Conservation (phyloP, 306 rosid species). For the Gynostemma pentaphyllum region DNA sequence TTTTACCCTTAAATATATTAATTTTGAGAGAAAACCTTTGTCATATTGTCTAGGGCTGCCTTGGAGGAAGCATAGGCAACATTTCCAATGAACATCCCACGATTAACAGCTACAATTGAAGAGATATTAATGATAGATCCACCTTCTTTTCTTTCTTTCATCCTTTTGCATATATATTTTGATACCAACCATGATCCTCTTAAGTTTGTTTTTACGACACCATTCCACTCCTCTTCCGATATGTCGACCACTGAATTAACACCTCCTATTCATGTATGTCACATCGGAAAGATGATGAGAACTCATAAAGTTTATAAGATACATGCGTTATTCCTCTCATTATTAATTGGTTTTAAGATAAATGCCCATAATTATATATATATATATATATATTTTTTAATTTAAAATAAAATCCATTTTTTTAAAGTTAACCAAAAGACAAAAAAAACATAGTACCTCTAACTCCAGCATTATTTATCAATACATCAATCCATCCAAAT, state of each 20-base stretch:
- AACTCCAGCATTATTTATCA: constrained; percentile 60
- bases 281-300: too few relatives aligned
- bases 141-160: constrained; percentile 37
- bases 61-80: constrained; percentile 48
- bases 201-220: constrained; percentile 41
- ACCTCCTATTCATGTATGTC: constrained; percentile 44
- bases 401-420: neutral
- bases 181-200: constrained; percentile 74
- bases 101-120: constrained; percentile 40
- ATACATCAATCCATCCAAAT: constrained; percentile 54
- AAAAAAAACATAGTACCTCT: constrained; percentile 34
- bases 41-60: constrained; percentile 31
- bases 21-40: too few relatives aligned
- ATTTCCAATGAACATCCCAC: constrained; percentile 43
- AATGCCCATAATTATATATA: too few relatives aligned
- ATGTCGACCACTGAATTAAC: constrained; percentile 49
- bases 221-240: constrained; percentile 71
- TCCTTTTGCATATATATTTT: constrained; percentile 37
- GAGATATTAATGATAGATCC: constrained; percentile 67
- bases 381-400: too few relatives aligned
- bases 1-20: too few relatives aligned
- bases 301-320: too few relatives aligned
- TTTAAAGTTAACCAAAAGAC: neutral
- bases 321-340: too few relatives aligned
- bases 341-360: too few relatives aligned